Base-by-base conservation (phyloP, 768 basidiomycete genomes). In the Chalciporus chontae region DNA sequence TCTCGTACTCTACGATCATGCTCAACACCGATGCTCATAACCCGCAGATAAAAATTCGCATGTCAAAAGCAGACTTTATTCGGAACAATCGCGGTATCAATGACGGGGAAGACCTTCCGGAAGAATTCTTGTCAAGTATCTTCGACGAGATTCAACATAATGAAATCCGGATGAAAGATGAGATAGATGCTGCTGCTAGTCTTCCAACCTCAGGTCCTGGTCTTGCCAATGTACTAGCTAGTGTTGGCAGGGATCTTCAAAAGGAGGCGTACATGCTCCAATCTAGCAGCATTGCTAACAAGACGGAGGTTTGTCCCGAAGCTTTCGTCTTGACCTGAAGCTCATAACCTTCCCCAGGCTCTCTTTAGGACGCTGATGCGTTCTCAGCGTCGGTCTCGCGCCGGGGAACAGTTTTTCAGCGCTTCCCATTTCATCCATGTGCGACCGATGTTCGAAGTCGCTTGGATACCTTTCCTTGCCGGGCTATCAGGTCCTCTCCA, bases 151-250 rank as follows among this genome's bases (percentile, higher is more conserved):
- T 99, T 57, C 80, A 83, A 49, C 75, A 67, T 38, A 94, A 96
- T 59, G 96, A 99, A 68, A 98, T 99, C 58, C 80, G 90, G 61
- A 98, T 99, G 96, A 97, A 97, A 71, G 96, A 98, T 61, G 95
- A 99, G 72, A 73, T 93, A 21, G 94, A 94, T 58, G 74, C 79
- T 24, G 72, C 72, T 7, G 34, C 52, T 19, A 65, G 48, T 51
- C 60, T 80, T 19, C 66, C 72, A 8, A 61, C 73, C 4, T 49
- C 76, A 27, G 80, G 80, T 3, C 81, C 90, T 18, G 93, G 94
- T 11, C 69, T 96, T 31, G 87, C 90, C 1, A 84, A 80, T 55
- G 88, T 87, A 8, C 70, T 99, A 14, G 90, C 89, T 3, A 87
- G 83, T 45, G 93, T 98, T 23, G 96, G 96, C 8, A 74, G 96